Conservation (phyloP, 352 stramenopile species). For the Phytophthora quininea region DNA sequence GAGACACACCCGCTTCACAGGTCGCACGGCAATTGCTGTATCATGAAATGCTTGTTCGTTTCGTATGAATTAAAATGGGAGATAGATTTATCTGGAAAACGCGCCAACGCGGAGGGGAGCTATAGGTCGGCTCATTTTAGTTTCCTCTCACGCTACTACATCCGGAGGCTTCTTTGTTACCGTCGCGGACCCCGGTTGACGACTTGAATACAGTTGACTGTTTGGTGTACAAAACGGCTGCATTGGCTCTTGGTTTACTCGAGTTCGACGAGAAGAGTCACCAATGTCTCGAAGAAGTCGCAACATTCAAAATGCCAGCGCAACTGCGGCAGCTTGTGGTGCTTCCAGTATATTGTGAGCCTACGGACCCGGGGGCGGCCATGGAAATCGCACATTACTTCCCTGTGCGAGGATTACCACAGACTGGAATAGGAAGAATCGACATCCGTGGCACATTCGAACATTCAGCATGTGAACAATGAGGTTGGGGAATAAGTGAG, state of each 20-base stretch:
- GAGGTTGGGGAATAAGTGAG: not conserved
- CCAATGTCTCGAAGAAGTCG: conserved; percentile 1
- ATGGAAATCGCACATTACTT: not conserved
- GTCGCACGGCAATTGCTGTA: not conserved
- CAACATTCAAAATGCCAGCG: conserved; percentile 6
- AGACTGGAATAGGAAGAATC: not conserved
- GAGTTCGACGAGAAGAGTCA: conserved; percentile 13
- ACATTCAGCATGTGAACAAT: not conserved
- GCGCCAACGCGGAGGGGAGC: not conserved
- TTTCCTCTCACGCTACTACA: conserved; percentile 4
- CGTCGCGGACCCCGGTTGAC: not conserved
- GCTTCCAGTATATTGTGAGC: not conserved
- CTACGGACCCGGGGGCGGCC: not conserved
- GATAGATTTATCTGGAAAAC: not conserved
- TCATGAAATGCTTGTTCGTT: conserved; percentile 9
- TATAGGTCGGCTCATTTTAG: conserved; percentile 11
- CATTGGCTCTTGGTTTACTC: not conserved
- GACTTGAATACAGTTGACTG: not conserved
- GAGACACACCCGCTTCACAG: not conserved
- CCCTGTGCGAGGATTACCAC: not conserved
- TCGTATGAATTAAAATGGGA: not conserved
- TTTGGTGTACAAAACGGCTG: not conserved
- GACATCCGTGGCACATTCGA: not conserved
- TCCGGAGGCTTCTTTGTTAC: conserved; percentile 7
- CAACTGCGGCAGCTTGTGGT: conserved; percentile 4